Base-by-base conservation (phyloP, 2,329 filamentous ascomycete genomes). In the Pseudogymnoascus sp. region DNA sequence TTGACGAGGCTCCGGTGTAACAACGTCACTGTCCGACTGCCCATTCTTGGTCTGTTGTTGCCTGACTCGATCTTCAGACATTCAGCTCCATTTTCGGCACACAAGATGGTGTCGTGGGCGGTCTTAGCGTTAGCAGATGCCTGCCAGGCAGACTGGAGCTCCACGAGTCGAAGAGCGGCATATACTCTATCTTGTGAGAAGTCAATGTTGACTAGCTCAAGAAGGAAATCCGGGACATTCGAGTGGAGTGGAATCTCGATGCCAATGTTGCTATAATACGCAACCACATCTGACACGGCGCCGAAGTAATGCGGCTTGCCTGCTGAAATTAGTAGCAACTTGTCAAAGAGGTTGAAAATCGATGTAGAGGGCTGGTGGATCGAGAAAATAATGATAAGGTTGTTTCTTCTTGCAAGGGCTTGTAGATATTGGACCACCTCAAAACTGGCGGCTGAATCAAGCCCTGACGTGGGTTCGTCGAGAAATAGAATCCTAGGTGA, bases 341-440 rank as follows among this genome's bases (percentile, higher is more conserved):
- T 89, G 72, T 93, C 89, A 67, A 93, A 93, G 12, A 91, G 82
- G 65, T 86, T 81, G 68, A 90, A 93, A 0, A 88, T 91, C 0
- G 85, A 81, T 0, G 89, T 89, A 0, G 89, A 92, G 0, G 90
- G 90, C 71, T 93, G 90, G 72, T 93, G 90, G 65, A 93, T 92
- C 38, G 87, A 90, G 2, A 88, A 87, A 61, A 93, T 84, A 41
- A 93, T 84, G 63, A 93, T 83, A 64, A 93, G 85, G 63, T 88
- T 88, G 71, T 90, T 84, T 65, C 81, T 80, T 70, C 80, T 82
- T 0, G 86, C 89, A 28, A 91, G 80, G 9, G 80, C 77, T 70
- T 82, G 85, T 59, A 93, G 81, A 72, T 89, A 92, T 2, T 80
- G 87, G 62, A 93, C 85, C 21, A 96, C 89, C 73, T 96, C 89